Conservation (phyloP, 1,284 basidiomycete species). For the Cryptococcus amylolentus region DNA sequence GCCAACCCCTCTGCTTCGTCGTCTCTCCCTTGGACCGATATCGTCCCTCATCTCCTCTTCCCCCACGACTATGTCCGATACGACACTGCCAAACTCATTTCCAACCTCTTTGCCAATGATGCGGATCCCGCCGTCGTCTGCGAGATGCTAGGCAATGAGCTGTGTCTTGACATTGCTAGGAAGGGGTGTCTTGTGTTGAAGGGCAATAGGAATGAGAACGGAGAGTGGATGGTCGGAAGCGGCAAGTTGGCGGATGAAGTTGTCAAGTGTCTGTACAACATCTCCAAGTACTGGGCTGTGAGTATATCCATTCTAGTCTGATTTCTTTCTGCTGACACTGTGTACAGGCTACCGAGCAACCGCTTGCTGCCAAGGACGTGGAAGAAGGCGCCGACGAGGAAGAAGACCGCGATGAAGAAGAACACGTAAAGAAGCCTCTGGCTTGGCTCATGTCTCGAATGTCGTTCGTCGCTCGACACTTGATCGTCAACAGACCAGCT, state of each 20-base stretch:
- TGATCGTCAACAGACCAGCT: slow-evolving; percentile 50
- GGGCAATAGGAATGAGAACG: slow-evolving; percentile 52
- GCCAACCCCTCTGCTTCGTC: slow-evolving; percentile 57
- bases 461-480: slow-evolving; percentile 70
- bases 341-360: slow-evolving; percentile 31
- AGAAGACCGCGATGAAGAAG: slow-evolving; percentile 35
- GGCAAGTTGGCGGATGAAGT: slow-evolving; percentile 74
- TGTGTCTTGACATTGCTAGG: slow-evolving; percentile 68
- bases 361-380: slow-evolving; percentile 18
- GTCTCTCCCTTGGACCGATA: slow-evolving; percentile 61
- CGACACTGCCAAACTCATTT: slow-evolving; percentile 73
- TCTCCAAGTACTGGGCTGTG: slow-evolving; percentile 76
- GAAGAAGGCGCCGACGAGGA: slow-evolving; percentile 30
- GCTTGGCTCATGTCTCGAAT: slow-evolving; percentile 92
- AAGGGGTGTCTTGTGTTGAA: slow-evolving; percentile 78
- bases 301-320: slow-evolving; percentile 33
- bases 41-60: slow-evolving; percentile 71
- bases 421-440: slow-evolving; percentile 59
- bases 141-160: slow-evolving; percentile 29
- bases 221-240: slow-evolving; percentile 56
- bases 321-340: slow-evolving; percentile 10
- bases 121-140: slow-evolving; percentile 7
- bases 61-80: slow-evolving; percentile 94
- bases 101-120: slow-evolving; percentile 60
- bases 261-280: slow-evolving; percentile 90